Evolutionary conservation across 2,329 filamentous ascomycete species (phyloP).

Genomic region (Cercospora brassicicola): DNA sequence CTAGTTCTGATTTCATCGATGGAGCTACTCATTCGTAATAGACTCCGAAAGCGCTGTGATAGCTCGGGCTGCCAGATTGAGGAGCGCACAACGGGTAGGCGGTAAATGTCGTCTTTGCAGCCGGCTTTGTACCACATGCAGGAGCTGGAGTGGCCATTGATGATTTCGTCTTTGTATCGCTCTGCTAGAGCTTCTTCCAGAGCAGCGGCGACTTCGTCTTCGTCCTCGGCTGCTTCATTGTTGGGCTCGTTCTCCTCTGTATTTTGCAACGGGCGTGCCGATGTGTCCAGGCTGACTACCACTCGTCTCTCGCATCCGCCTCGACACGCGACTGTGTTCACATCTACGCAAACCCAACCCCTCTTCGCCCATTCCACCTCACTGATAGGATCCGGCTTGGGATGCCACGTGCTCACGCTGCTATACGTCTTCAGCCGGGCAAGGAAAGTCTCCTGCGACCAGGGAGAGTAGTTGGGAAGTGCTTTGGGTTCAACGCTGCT

Average conservation of each 20-base stretch:
- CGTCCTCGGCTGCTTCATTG: constrained; percentile 48
- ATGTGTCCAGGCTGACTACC: constrained; percentile 70
- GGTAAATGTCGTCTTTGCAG: constrained; percentile 75
- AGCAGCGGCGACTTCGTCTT: constrained; percentile 43
- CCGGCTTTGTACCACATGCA: constrained; percentile 85
- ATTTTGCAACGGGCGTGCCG: background rate
- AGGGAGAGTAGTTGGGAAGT: constrained; percentile 75
- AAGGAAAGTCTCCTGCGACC: constrained; percentile 79
- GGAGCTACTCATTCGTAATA: constrained; percentile 30
- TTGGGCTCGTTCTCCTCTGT: constrained; percentile 26
- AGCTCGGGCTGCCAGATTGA: constrained; percentile 40
- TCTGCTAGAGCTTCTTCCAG: constrained; percentile 67
- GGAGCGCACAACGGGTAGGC: constrained; percentile 50
- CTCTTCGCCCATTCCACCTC: constrained; percentile 94
- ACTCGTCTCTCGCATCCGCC: constrained; percentile 81
- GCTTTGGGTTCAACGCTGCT: constrained; percentile 18
- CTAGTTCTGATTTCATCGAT: constrained; percentile 32
- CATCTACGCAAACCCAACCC: constrained; percentile 83
- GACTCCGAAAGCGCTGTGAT: constrained; percentile 30
- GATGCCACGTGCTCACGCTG: constrained; percentile 89
- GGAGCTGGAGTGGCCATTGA: constrained; percentile 72
- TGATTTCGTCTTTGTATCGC: constrained; percentile 71
- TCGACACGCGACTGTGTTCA: constrained; percentile 78
- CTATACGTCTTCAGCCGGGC: constrained; percentile 82
- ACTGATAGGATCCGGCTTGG: constrained; percentile 79